These are phyloP conservation scores for Farysia itapuensis DNA, from an alignment of 1,284 basidiomycete genomes.

Conservation along the genomic window DNA sequence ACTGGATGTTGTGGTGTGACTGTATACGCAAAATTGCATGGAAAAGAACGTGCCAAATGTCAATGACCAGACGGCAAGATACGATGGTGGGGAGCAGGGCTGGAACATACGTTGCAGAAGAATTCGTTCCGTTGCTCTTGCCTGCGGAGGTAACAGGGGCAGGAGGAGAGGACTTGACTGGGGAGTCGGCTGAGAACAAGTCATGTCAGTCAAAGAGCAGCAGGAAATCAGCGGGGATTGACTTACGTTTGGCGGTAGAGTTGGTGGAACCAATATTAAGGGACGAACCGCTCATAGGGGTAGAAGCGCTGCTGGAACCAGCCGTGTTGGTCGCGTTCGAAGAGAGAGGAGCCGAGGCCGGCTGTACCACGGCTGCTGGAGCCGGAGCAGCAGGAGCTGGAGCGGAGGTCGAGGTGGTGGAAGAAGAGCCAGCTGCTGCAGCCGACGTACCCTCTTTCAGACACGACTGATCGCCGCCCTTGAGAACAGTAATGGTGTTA, in stretches of 20 bases:
- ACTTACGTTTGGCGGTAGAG: neutral
- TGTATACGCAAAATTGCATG: neutral
- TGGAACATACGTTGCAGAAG: neutral
- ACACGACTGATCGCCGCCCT: conserved; percentile 22
- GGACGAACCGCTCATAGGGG: too few species aligned
- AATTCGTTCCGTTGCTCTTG: neutral
- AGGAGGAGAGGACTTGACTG: neutral
- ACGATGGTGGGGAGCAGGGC: neutral
- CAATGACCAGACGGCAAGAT: neutral
- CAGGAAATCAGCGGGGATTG: too few species aligned
- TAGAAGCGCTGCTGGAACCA: conserved; percentile 1
- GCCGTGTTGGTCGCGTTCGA: neutral
- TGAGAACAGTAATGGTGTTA: conserved; percentile 9
- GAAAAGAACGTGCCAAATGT: neutral
- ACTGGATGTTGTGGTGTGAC: neutral
- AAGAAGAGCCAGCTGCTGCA: conserved; percentile 8
- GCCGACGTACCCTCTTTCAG: conserved; percentile 5
- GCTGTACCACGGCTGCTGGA: too few species aligned
- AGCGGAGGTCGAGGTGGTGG: neutral
- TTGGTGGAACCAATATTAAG: neutral
- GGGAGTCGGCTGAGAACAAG: too few species aligned
- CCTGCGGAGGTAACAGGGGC: neutral
- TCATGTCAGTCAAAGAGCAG: too few species aligned
- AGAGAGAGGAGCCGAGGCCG: too few species aligned
- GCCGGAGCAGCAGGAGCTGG: neutral